Evolutionary conservation across 23 red algal species (phyloP).

Genomic region (Gracilariopsis chorda): DNA sequence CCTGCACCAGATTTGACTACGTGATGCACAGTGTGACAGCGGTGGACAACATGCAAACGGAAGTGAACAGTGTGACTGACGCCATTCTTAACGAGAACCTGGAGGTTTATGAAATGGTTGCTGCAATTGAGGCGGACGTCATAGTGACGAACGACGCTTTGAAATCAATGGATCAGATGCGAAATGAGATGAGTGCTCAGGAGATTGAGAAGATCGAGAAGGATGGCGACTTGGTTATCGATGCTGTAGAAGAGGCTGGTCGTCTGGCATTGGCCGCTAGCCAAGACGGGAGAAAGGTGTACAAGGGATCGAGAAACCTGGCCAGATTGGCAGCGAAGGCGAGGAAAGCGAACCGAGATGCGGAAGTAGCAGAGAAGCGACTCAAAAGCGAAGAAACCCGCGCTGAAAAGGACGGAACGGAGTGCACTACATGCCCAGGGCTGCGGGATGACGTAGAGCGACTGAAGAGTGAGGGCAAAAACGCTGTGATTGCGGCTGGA

Average conservation of each 20-base stretch:
- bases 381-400: background rate
- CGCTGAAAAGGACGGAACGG: background rate
- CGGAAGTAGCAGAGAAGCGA: background rate
- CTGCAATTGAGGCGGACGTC: background rate
- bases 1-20: conserved; percentile 25
- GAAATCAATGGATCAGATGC: background rate
- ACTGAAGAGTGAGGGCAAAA: background rate
- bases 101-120: background rate
- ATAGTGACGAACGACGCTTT: background rate
- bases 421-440: background rate
- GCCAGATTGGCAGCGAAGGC: background rate
- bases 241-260: background rate
- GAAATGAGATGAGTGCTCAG: background rate
- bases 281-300: background rate
- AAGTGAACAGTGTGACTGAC: background rate
- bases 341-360: background rate
- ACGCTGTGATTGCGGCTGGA: background rate
- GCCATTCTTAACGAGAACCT: background rate
- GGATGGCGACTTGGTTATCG: background rate
- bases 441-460: background rate
- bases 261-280: background rate
- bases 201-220: background rate
- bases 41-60: background rate
- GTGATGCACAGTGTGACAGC: conserved; percentile 25
- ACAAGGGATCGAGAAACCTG: background rate